Evolutionary conservation across 306 rosid genomes (phyloP).

Genomic region (Cucumis sativus): DNA sequence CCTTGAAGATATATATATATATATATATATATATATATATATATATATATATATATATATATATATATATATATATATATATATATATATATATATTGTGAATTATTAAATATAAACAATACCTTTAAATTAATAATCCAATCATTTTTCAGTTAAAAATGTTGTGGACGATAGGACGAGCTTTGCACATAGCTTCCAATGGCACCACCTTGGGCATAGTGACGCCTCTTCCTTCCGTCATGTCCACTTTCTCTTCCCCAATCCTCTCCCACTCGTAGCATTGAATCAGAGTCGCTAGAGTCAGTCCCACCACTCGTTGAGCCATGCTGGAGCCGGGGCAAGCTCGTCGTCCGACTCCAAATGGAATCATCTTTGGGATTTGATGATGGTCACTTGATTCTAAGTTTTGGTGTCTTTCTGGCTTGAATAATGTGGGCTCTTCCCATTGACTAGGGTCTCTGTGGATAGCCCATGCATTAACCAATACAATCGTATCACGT

Average conservation of each 20-base stretch:
- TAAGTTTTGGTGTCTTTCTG: slow-evolving; percentile 9
- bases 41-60: too few relatives aligned
- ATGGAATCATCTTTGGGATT: slow-evolving; percentile 11
- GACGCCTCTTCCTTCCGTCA: slow-evolving; percentile 20
- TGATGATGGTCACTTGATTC: not conserved
- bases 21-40: too few relatives aligned
- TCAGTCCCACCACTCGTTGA: slow-evolving; percentile 20
- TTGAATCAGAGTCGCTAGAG: slow-evolving; percentile 24
- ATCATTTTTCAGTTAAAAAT: not conserved
- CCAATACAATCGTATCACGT: slow-evolving; percentile 14
- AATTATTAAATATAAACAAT: not conserved
- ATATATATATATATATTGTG: too few relatives aligned
- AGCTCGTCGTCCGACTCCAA: slow-evolving; percentile 23
- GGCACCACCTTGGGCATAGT: slow-evolving; percentile 25
- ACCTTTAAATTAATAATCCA: not conserved
- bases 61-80: too few relatives aligned
- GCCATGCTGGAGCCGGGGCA: slow-evolving; percentile 24
- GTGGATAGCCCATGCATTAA: slow-evolving; percentile 32
- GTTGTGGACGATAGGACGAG: slow-evolving; percentile 5
- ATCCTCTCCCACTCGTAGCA: slow-evolving; percentile 32
- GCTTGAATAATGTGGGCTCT: slow-evolving; percentile 15
- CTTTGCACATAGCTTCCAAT: slow-evolving; percentile 23
- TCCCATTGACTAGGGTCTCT: slow-evolving; percentile 24
- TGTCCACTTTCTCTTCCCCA: slow-evolving; percentile 11
- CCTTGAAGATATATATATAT: too few relatives aligned